Evolutionary conservation across 2,329 filamentous ascomycete species (phyloP), one percentile per base, ranked within the genome.

Genomic region (Stagonosporopsis vannaccii): DNA sequence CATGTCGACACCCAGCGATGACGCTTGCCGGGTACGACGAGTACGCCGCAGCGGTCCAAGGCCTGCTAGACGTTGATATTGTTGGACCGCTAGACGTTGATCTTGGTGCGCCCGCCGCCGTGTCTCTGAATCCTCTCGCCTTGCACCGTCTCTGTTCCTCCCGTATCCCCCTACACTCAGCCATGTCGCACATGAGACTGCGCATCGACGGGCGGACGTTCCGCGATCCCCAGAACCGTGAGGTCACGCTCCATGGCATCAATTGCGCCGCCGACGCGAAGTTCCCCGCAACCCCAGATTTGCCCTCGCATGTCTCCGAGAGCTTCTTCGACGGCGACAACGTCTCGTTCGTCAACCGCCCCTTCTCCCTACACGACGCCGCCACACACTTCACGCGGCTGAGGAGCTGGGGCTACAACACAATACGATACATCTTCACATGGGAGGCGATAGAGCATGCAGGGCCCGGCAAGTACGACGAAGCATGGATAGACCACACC

Each of bases 401-500:
- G 62, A 91, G 89, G 68, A 88, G 90, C 69, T 97, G 89, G 82
- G 95, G 95, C 13, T 99, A 96, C 82, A 99, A 98, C 76, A 93
- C 91, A 0, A 93, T 99, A 65, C 86, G 95, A 72, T 99, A 99
- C 77, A 82, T 99, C 66, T 99, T 98, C 74, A 98, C 95, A 0
- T 99, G 95, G 95, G 95, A 99, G 77, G 94, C 95, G n/a, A 90
- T 99, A 73, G 95, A 99, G 78, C 90, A 95, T 56, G 88, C 87
- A 1, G 94, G 94, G 0, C 95, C 96, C 0, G 92, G 93, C 1
- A 88, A 86, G 70, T 99, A 98, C 75, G 96, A 99, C 69, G 92
- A 99, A 72, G 88, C 90, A 59, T 99, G 91, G 84, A 93, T 98
- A 63, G 84, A 90, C 63, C 92, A 96, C 74, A 99, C 95, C 0